These are phyloP conservation scores for Volvariella volvacea DNA, from an alignment of 1,284 basidiomycete species.

Conservation along the genomic window DNA sequence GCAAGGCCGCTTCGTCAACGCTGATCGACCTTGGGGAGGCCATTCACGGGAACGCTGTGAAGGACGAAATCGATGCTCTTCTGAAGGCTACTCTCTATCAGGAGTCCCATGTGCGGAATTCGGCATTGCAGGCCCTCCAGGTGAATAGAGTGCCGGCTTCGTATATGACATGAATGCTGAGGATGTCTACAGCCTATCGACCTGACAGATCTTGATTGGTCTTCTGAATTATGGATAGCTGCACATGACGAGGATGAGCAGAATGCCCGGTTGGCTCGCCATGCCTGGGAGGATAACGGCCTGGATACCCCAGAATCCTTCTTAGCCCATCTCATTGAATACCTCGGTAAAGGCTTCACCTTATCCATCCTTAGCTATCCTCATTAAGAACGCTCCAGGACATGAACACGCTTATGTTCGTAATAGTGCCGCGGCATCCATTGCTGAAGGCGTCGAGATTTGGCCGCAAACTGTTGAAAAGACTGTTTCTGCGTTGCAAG, in stretches of 20 bases:
- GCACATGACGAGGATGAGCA: slow-evolving; percentile 92
- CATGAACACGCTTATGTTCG: slow-evolving; percentile 85
- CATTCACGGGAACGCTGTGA: slow-evolving; percentile 61
- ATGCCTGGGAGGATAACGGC: slow-evolving; percentile 96
- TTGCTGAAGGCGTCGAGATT: slow-evolving; percentile 74
- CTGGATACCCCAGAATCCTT: slow-evolving; percentile 82
- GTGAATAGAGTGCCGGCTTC: too few species aligned
- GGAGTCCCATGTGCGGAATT: slow-evolving; percentile 85
- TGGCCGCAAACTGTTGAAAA: slow-evolving; percentile 62
- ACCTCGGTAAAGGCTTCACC: slow-evolving; percentile 52
- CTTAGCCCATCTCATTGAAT: slow-evolving; percentile 55
- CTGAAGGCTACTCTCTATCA: slow-evolving; percentile 77
- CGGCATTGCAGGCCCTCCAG: slow-evolving; percentile 89
- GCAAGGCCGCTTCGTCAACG: slow-evolving; percentile 81
- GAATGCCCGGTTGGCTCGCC: slow-evolving; percentile 77
- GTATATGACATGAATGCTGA: too few species aligned
- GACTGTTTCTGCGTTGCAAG: slow-evolving; percentile 50
- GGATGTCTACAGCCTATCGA: slow-evolving; percentile 70
- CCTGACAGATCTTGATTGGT: slow-evolving; percentile 92
- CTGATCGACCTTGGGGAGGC: slow-evolving; percentile 83
- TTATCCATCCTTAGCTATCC: neutral
- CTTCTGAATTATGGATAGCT: slow-evolving; percentile 83
- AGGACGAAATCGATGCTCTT: slow-evolving; percentile 61
- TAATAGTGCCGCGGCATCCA: slow-evolving; percentile 61
- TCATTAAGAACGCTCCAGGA: slow-evolving; percentile 33